These are phyloP conservation scores for Fraxinus xanthoxyloides DNA, from an alignment of 305 asterid genomes.

Conservation along the genomic window DNA sequence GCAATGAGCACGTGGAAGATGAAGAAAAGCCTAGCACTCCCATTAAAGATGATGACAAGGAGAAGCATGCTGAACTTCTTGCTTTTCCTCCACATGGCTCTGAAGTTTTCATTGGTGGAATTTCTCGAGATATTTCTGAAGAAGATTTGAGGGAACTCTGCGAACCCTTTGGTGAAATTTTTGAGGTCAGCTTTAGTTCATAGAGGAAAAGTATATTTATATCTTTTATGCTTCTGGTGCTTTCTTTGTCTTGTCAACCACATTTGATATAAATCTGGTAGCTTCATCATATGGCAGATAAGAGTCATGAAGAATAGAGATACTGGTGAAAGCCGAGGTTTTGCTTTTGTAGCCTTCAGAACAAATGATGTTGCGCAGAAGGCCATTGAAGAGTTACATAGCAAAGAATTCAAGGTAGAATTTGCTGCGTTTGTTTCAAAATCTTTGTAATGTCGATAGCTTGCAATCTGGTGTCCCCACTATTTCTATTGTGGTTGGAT, in stretches of 20 bases:
- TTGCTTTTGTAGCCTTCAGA: conserved; percentile 88
- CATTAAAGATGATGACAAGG: conserved; percentile 39
- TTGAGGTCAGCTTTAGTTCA: conserved; percentile 56
- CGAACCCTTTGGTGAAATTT: conserved; percentile 74
- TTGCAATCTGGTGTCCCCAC: conserved; percentile 7
- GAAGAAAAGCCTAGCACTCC: conserved; percentile 45
- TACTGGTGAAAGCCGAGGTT: conserved; percentile 96
- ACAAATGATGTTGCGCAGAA: conserved; percentile 81
- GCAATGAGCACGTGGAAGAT: conserved; percentile 38
- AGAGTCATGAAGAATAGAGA: conserved; percentile 87
- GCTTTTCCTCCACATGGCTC: conserved; percentile 95
- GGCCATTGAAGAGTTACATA: conserved; percentile 78
- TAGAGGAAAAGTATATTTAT: neutral
- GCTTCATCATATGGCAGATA: conserved; percentile 52
- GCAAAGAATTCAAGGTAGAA: conserved; percentile 83
- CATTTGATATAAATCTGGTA: conserved; percentile 14
- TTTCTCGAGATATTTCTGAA: conserved; percentile 77
- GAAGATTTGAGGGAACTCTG: conserved; percentile 83
- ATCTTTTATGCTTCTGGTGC: conserved; percentile 3
- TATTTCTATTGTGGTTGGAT: neutral
- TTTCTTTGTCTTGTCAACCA: neutral
- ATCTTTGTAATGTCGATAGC: neutral
- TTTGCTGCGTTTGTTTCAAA: conserved; percentile 8
- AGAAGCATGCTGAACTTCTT: conserved; percentile 66
- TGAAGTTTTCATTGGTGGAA: conserved; percentile 92